Conservation (phyloP, 2,329 filamentous ascomycete species). For the Ophiostoma piceae region DNA sequence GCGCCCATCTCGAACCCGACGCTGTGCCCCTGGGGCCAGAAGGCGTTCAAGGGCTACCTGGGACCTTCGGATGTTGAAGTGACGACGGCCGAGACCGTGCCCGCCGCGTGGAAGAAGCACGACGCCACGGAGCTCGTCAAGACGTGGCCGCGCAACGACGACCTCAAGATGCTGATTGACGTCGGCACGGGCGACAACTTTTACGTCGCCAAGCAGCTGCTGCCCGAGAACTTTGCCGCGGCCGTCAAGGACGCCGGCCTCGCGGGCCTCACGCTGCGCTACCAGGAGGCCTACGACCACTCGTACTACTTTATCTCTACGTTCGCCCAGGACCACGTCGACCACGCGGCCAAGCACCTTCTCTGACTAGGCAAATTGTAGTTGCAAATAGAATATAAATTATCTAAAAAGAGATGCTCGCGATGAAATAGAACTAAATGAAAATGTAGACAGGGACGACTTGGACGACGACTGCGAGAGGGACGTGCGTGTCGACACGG, state of each 20-base stretch:
- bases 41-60: constrained; percentile 89
- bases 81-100: constrained; percentile 29
- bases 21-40: constrained; percentile 87
- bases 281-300: constrained; percentile 91
- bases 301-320: constrained; percentile 95
- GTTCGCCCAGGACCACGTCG: constrained; percentile 85
- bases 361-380: constrained; percentile 16
- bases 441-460: not conserved
- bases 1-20: constrained; percentile 84
- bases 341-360: constrained; percentile 84
- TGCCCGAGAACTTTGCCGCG: constrained; percentile 86
- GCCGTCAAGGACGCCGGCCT: constrained; percentile 73
- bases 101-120: constrained; percentile 76
- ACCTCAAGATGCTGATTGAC: constrained; percentile 77
- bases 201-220: constrained; percentile 86
- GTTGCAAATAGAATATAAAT: not conserved
- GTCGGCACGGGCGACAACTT: constrained; percentile 94
- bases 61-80: constrained; percentile 51
- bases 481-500: not conserved
- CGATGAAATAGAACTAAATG: constrained; percentile 5
- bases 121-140: constrained; percentile 88
- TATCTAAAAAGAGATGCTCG: constrained; percentile 7
- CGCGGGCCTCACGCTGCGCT: constrained; percentile 68
- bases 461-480: not conserved
- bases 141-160: constrained; percentile 53